Conservation (phyloP, 169 alveolate genomes). For the Plasmodium inui region DNA sequence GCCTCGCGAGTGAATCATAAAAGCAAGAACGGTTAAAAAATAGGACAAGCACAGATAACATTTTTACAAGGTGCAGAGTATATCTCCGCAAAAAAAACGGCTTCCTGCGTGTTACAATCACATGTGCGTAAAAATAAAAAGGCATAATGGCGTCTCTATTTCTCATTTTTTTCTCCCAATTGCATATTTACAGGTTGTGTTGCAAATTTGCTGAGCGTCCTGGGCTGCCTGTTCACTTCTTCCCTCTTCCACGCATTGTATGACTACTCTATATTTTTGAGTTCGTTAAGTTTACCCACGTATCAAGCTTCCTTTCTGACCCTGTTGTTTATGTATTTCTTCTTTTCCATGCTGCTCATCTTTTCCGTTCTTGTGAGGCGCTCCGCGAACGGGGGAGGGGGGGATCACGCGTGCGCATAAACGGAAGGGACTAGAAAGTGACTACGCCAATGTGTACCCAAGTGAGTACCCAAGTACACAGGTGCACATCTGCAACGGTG, state of each 20-base stretch:
- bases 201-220: slow-evolving; percentile 1
- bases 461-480: background rate
- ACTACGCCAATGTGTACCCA: background rate
- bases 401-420: background rate
- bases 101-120: background rate
- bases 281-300: slow-evolving; percentile 28
- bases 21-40: slow-evolving; percentile 9
- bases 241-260: slow-evolving; percentile 68
- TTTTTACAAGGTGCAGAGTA: background rate
- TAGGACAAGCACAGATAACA: background rate
- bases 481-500: background rate
- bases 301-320: slow-evolving; percentile 38
- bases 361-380: slow-evolving; percentile 27
- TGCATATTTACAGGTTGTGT: slow-evolving; percentile 18
- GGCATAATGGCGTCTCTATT: background rate
- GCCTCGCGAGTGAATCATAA: background rate
- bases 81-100: background rate
- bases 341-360: slow-evolving; percentile 23
- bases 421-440: background rate
- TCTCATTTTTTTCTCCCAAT: background rate
- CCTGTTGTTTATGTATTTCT: slow-evolving; percentile 21
- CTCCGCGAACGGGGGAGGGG: background rate
- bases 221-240: slow-evolving; percentile 20
- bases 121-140: background rate
- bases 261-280: slow-evolving; percentile 55